A percentile compares a stretch with the other conserved stretches of the same genome.
Evolutionary conservation across 257 asterid genomes (phyloP).

Genomic region (Nicotiana tomentosiformis): DNA sequence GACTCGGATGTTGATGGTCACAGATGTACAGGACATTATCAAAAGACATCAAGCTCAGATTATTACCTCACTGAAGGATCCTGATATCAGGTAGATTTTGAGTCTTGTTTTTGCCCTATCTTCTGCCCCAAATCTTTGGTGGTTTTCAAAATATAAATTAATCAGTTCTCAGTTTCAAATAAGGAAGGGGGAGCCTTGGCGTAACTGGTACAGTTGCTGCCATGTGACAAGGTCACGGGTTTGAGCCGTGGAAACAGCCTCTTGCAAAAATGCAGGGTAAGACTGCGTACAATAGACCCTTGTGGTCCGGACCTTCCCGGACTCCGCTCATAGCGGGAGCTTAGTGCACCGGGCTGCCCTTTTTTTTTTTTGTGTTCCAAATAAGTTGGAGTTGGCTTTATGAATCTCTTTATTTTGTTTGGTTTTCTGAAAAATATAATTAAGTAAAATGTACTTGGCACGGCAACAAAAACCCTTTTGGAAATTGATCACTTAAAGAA

Average conservation of each 20-base stretch:
- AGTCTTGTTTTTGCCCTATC: constrained; percentile 8
- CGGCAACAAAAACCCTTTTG: not conserved
- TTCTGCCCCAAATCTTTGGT: not conserved
- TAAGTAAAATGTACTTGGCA: not conserved
- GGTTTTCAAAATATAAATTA: not conserved
- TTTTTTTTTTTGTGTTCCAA: not conserved
- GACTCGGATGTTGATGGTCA: constrained; percentile 97
- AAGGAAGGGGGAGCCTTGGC: too few relatives aligned
- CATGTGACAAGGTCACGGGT: too few relatives aligned
- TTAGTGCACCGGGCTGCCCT: too few relatives aligned
- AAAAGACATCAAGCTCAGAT: constrained; percentile 98
- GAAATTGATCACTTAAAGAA: not conserved
- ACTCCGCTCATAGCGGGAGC: too few relatives aligned
- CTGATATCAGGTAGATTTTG: constrained; percentile 76
- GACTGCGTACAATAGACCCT: too few relatives aligned
- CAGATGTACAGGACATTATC: constrained; percentile 91
- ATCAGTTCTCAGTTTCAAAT: too few relatives aligned
- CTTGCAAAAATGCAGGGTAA: too few relatives aligned
- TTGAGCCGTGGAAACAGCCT: too few relatives aligned
- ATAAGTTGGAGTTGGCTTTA: not conserved
- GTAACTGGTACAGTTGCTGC: too few relatives aligned
- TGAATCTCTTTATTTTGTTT: not conserved
- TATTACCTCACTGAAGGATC: constrained; percentile 93
- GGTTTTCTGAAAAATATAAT: not conserved
- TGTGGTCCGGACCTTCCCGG: too few relatives aligned